These are phyloP conservation scores for Geum urbanum DNA, from an alignment of 306 rosid species.

Conservation along the genomic window DNA sequence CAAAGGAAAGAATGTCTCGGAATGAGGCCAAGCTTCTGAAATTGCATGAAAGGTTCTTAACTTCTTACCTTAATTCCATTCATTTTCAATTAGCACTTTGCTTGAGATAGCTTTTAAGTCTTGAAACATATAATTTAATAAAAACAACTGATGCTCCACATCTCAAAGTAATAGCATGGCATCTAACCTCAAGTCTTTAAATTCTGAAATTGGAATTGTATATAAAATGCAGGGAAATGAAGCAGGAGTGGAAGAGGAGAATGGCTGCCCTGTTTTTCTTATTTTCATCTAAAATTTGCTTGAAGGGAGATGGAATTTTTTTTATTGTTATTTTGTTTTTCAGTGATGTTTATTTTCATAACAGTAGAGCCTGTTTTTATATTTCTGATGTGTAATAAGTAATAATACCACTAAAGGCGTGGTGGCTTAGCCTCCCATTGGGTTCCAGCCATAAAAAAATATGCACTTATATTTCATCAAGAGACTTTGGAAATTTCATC, in stretches of 20 bases:
- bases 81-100: background rate
- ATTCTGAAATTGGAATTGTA: background rate
- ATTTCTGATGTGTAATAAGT: background rate
- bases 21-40: background rate
- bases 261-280: background rate
- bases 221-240: background rate
- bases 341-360: too few relatives aligned
- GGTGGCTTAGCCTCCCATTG: background rate
- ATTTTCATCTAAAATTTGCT: background rate
- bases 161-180: background rate
- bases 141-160: background rate
- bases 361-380: background rate
- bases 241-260: background rate
- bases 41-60: background rate
- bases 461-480: too few relatives aligned
- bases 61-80: background rate
- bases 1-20: background rate
- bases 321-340: background rate
- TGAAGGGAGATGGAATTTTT: background rate
- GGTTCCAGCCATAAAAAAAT: background rate
- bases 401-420: background rate
- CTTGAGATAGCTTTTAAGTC: background rate
- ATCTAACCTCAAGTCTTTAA: background rate
- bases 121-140: background rate
- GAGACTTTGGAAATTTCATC: too few relatives aligned